Conservation (phyloP, 2,329 filamentous ascomycete species). For the Apiospora aurea region DNA sequence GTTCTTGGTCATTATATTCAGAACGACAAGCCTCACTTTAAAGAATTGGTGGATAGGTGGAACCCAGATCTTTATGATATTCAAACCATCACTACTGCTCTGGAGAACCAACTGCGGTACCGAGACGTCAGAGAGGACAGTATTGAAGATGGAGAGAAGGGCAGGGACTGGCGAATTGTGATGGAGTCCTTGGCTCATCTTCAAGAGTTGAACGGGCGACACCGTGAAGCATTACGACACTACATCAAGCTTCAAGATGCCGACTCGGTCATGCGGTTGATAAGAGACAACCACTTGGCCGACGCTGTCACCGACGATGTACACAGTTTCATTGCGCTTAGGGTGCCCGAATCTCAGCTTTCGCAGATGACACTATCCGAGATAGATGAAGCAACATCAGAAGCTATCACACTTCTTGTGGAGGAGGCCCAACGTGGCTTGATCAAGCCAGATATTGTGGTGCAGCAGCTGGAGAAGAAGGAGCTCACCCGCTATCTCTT, state of each 20-base stretch:
- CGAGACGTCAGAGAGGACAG: conserved; percentile 79
- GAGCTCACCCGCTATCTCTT: conserved; percentile 79
- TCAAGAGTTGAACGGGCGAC: conserved; percentile 80
- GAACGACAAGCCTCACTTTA: conserved; percentile 76
- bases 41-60: conserved; percentile 83
- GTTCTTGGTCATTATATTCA: conserved; percentile 89
- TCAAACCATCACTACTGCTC: conserved; percentile 74
- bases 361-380: conserved; percentile 71
- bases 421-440: conserved; percentile 91
- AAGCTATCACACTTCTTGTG: conserved; percentile 86
- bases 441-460: conserved; percentile 78
- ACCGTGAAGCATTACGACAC: conserved; percentile 83
- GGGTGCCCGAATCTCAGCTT: conserved; percentile 77
- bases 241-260: conserved; percentile 93
- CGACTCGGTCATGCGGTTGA: conserved; percentile 84
- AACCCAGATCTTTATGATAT: conserved; percentile 84
- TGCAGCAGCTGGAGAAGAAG: conserved; percentile 75
- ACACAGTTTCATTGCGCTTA: conserved; percentile 83
- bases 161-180: conserved; percentile 88
- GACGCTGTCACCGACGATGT: conserved; percentile 91
- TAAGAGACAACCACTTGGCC: conserved; percentile 87
- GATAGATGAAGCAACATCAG: conserved; percentile 79
- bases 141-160: conserved; percentile 74
- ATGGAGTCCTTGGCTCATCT: conserved; percentile 85
- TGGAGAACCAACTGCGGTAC: conserved; percentile 83